phyloP scores from a whole-genome alignment of 441 rosid species.

The Corymbia calophylla region DNA sequence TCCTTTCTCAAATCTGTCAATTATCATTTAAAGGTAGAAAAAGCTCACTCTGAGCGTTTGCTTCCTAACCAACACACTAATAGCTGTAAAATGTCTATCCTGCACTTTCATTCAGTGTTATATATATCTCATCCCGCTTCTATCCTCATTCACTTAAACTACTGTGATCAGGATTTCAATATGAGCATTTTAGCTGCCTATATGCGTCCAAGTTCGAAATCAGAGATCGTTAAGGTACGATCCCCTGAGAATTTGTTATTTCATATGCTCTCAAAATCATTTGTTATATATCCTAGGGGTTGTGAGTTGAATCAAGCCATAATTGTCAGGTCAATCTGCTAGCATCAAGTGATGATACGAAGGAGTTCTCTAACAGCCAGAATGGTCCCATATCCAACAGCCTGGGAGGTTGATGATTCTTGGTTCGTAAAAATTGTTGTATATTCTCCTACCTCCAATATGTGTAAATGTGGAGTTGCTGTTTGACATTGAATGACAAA shows the following conservation, averaged over 20 bases:
- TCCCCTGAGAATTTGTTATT: not conserved
- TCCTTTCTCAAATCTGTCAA: not conserved
- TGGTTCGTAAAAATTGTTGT: not conserved
- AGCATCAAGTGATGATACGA: constrained; percentile 39
- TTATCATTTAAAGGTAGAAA: not conserved
- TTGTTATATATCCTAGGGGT: not conserved
- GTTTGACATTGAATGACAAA: not conserved
- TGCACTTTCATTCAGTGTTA: not conserved
- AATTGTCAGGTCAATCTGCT: constrained; percentile 68
- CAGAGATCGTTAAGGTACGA: constrained; percentile 88
- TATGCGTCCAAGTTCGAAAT: constrained; percentile 71
- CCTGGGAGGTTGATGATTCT: constrained; percentile 60
- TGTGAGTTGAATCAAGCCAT: not conserved
- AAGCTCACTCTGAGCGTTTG: not conserved
- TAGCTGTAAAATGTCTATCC: not conserved
- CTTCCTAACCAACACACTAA: not conserved
- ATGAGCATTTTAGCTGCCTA: constrained; percentile 91
- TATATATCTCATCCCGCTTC: not conserved
- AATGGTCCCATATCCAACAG: constrained; percentile 32
- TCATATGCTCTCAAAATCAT: not conserved
- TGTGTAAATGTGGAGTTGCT: not conserved
- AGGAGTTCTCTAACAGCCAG: constrained; percentile 27
- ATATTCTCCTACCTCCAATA: not conserved
- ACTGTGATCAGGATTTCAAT: constrained; percentile 64
- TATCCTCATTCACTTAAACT: not conserved